Evolutionary conservation across 306 rosid species (phyloP), one percentile per base, ranked within the genome.

Genomic region (Hylodesmum podocarpum): DNA sequence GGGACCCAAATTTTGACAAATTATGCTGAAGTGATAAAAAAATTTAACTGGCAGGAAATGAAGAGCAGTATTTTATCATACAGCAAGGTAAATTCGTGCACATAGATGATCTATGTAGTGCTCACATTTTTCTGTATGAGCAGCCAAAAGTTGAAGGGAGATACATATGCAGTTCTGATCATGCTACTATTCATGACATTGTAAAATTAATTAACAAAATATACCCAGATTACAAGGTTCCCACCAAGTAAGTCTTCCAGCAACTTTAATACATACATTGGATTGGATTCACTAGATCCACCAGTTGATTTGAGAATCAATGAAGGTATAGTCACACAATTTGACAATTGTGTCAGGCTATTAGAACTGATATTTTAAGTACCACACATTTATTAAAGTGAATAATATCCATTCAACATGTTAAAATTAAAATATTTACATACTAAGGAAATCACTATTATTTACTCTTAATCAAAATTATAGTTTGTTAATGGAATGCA

Each of bases 81-180:
- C 87, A 88, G 78, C 92, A 87, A 69, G 84, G 91, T 0, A 91
- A 90, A 19, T 90, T 79, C 4, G 88, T 90, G 4, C 94, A 88
- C 78, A 72, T 89, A 77, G 96, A 90, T 53, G 97, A 93, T 37
- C 92, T 93, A 29, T 87, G 92, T 75, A 80, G 59, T 9, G 84
- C 82, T 58, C 96, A 93, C 12, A 90, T 93, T 19, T 90, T 79
- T 81, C 8, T 90, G 43, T 93, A 66, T 1, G 85, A 93, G 87
- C 29, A 90, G 15, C 89, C 94, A 33, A 81, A 86, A 70, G 84
- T 92, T 0, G 62, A 88, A 43, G 94, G 97, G 15, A 88, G 96
- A 31, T 93, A 93, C 85, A 83, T 90, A n/a, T 88, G 92, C 37
- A 84, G 75, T 15, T 73, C 89, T 5, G 59, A 64, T 6, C 85